Evolutionary conservation across 495 filamentous ascomycete species (phyloP).

Genomic region (Annulohypoxylon stygium): DNA sequence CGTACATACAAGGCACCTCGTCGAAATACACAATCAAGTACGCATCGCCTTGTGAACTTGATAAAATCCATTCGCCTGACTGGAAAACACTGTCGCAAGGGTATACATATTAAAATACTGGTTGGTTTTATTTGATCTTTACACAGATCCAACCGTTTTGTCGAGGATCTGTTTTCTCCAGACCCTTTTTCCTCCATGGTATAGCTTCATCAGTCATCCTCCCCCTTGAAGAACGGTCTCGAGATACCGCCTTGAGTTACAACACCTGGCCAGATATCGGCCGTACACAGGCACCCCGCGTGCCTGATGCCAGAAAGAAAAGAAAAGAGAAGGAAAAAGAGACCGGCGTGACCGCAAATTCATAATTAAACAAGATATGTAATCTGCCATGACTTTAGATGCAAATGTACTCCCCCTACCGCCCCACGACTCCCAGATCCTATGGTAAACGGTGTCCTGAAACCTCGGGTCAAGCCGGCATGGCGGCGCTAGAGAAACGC

Average conservation of each 20-base stretch:
- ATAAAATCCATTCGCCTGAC: slow-evolving; percentile 28
- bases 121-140: slow-evolving; percentile 53
- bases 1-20: neutral
- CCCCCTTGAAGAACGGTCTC: slow-evolving; percentile 39
- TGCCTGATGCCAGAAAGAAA: slow-evolving; percentile 41
- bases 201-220: slow-evolving; percentile 55
- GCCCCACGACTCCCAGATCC: slow-evolving; percentile 42
- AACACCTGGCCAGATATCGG: slow-evolving; percentile 37
- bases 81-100: slow-evolving; percentile 28
- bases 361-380: slow-evolving; percentile 57
- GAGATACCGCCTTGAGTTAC: slow-evolving; percentile 39
- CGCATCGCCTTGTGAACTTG: neutral
- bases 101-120: slow-evolving; percentile 46
- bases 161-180: slow-evolving; percentile 40
- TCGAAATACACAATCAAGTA: neutral
- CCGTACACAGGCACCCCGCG: slow-evolving; percentile 42
- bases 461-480: slow-evolving; percentile 40
- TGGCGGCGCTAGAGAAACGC: slow-evolving; percentile 38
- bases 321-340: slow-evolving; percentile 41
- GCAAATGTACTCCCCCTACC: slow-evolving; percentile 47
- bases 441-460: slow-evolving; percentile 44
- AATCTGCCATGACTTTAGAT: slow-evolving; percentile 52
- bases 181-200: slow-evolving; percentile 46
- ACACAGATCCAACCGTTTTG: slow-evolving; percentile 51
- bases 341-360: slow-evolving; percentile 49